These are phyloP conservation scores for Yamadazyma sp. DNA, from an alignment of 1,139 yeast genomes.

Conservation along the genomic window DNA sequence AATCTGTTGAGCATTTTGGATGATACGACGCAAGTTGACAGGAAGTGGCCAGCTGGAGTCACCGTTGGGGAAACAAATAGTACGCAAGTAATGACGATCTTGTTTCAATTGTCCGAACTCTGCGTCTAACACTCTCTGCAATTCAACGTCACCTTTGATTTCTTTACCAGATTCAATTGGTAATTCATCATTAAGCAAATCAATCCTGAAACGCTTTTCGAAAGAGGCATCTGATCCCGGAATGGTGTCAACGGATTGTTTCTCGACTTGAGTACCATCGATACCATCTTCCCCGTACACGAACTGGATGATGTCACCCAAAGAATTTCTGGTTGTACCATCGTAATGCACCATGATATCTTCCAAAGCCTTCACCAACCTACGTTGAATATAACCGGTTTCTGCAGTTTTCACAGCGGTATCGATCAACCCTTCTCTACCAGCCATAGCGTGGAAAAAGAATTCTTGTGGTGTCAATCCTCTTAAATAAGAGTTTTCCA, in stretches of 20 bases:
- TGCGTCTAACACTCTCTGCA: conserved; percentile 78
- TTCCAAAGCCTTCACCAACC: conserved; percentile 96
- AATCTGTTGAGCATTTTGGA: conserved; percentile 96
- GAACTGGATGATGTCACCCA: conserved; percentile 95
- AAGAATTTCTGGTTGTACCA: conserved; percentile 96
- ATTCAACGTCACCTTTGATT: conserved; percentile 82
- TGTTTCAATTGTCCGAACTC: conserved; percentile 75
- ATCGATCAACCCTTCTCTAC: conserved; percentile 99
- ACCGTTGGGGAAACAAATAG: conserved; percentile 83
- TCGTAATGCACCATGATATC: conserved; percentile 99
- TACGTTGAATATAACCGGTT: conserved; percentile 98
- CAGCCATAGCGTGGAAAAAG: conserved; percentile 99
- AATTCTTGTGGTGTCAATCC: conserved; percentile 99
- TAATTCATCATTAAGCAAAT: conserved; percentile 69
- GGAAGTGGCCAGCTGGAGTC: conserved; percentile 98
- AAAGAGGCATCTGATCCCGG: conserved; percentile 88
- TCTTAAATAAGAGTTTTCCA: conserved; percentile 94
- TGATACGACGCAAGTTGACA: conserved; percentile 92
- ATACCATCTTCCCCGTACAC: conserved; percentile 99
- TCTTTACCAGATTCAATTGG: conserved; percentile 87
- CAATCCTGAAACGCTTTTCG: conserved; percentile 83
- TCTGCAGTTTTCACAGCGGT: conserved; percentile 99
- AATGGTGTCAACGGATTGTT: conserved; percentile 93
- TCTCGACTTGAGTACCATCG: conserved; percentile 97
- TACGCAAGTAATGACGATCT: conserved; percentile 81